Conservation (phyloP, 2,329 filamentous ascomycete genomes). For the Fusarium proliferatum region DNA sequence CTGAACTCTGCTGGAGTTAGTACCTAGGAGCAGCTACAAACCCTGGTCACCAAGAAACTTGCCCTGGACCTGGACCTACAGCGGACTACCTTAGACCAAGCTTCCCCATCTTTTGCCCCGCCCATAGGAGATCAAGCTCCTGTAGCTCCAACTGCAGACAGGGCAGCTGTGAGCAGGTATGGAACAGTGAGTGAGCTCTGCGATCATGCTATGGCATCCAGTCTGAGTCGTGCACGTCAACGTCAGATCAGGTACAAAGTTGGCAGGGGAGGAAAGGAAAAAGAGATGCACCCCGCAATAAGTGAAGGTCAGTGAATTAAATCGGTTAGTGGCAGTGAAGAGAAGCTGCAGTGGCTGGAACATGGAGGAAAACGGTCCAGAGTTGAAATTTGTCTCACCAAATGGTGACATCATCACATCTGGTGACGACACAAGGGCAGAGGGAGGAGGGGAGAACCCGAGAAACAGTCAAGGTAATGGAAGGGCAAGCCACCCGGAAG, state of each 20-base stretch:
- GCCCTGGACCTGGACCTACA: conserved; percentile 1
- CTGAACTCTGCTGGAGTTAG: not conserved
- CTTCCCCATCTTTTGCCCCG: conserved; percentile 34
- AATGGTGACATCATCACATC: conserved; percentile 57
- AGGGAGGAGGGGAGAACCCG: conserved; percentile 13
- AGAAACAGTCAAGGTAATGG: conserved; percentile 2
- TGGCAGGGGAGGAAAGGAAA: conserved; percentile 18
- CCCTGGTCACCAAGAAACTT: conserved; percentile 9
- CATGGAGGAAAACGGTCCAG: conserved; percentile 2
- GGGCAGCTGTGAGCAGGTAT: not conserved
- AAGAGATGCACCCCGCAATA: conserved; percentile 15
- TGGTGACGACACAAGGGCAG: conserved; percentile 49
- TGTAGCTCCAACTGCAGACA: not conserved
- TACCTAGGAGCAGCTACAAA: not conserved
- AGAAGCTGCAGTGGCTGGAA: not conserved
- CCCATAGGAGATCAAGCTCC: conserved; percentile 31
- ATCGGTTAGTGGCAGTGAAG: not conserved
- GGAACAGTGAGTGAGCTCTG: not conserved
- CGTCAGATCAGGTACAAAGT: conserved; percentile 34
- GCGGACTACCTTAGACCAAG: conserved; percentile 2
- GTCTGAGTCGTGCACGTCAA: conserved; percentile 16
- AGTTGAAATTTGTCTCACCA: conserved; percentile 30
- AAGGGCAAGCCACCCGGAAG: conserved; percentile 39
- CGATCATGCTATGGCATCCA: not conserved
- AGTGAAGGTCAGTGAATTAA: not conserved